A percentile compares a stretch with the other conserved stretches of the same genome.
Conservation (phyloP, 345 rosid genomes). For the Eucalyptus curtisii region DNA sequence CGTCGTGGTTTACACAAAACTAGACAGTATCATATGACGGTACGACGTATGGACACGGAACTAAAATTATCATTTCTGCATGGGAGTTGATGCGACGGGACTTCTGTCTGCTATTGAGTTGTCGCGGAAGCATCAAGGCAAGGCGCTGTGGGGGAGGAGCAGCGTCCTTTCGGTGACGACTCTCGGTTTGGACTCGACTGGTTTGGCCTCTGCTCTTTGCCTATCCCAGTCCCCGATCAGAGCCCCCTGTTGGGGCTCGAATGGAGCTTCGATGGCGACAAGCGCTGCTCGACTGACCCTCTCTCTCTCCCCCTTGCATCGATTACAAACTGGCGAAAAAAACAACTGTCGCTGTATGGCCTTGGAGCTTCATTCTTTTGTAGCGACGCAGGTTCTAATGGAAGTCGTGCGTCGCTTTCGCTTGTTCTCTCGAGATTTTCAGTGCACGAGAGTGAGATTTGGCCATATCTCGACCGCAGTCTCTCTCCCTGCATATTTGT, state of each 20-base stretch:
- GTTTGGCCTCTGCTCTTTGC: not conserved
- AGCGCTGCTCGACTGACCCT: not conserved
- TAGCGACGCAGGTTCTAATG: not conserved
- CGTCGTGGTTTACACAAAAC: not conserved
- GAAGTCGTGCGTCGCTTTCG: constrained; percentile 2
- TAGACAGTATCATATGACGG: not conserved
- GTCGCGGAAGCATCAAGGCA: not conserved
- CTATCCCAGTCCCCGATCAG: not conserved
- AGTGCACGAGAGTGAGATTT: not conserved
- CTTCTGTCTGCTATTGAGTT: not conserved
- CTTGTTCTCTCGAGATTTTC: not conserved
- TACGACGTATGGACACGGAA: not conserved
- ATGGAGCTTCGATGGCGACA: constrained; percentile 2
- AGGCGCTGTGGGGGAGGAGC: not conserved
- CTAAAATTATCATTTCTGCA: not conserved
- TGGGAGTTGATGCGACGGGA: not conserved
- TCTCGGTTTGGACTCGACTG: not conserved
- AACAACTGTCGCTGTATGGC: not conserved
- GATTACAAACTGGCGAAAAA: too few relatives aligned
- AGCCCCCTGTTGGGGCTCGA: not conserved
- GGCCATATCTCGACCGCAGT: not conserved
- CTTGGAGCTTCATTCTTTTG: constrained; percentile 1
- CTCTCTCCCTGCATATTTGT: not conserved
- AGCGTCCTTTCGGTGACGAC: not conserved
- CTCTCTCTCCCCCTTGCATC: not conserved